Base-by-base conservation (phyloP, 2,329 filamentous ascomycete species). In the Pleurostoma richardsiae region DNA sequence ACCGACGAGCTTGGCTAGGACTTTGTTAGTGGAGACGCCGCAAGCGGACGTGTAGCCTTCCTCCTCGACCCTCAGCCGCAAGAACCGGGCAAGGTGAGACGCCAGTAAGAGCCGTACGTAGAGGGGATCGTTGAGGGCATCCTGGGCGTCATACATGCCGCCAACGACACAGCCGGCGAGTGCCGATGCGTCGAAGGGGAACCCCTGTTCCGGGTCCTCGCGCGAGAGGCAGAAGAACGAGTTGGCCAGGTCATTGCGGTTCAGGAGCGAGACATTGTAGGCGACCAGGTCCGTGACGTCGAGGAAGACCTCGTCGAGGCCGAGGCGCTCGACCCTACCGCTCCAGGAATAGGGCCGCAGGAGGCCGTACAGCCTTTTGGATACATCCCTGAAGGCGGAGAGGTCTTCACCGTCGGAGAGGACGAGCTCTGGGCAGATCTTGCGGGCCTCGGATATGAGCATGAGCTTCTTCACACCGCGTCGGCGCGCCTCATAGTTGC, bases 401-500 rank as follows among this genome's bases (percentile, higher is more conserved):
- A 95, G 71, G 57, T 95, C 90, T 66, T 97, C 90, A 30, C 92
- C 91, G 19, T 95, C 79, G 36, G 94, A 80, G 42, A 96, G 83
- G 44, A 96, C 81, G 11, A 95, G 79, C 47, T 95, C 88, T 1
- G 91, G 90, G 55, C 90, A 96, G 29, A 84, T 65, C 56, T 77
- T 82, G 66, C 81, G 88, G 4, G 92, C 94, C 52, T 96, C 90
- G 45, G 76, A 79, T 60, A 96, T 83, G 53, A 90, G 79, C 75
- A 95, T 90, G 50, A 97, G 76, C 71, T 99, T 97, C 64, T 79
- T 74, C 45, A 91, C 75, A 45, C 82, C 82, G n/a, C 69, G 77
- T 44, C 82, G 72, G 33, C 92, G 83, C 27, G 92, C 92, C 61
- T 88, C 88, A 65, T 97, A 97, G 68, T 97, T 97, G 76, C 89